Evolutionary conservation across 306 rosid species (phyloP), one percentile per base, ranked within the genome.

Genomic region (Lathyrus oleraceus): DNA sequence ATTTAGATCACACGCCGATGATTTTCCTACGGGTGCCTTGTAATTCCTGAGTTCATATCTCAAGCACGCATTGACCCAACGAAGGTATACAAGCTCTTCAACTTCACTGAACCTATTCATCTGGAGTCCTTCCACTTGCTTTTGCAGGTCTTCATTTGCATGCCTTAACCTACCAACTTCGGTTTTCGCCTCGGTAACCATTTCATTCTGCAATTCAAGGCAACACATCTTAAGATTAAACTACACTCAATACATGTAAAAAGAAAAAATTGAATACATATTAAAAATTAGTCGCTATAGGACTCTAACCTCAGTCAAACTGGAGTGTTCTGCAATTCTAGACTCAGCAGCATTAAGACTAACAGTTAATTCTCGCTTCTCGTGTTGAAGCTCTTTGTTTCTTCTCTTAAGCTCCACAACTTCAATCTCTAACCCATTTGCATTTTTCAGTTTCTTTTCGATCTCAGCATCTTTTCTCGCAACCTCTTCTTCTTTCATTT

Each of bases 51-150:
- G 97, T 71, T 94, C 98, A 76, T 64, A 94, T 74, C 97, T 85
- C 86, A 94, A 77, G 78, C 98, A 94, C 32, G 98, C 98, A 39
- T 94, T 94, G 71, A 90, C 90, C 98, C 98, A 94, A 47, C 98
- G 95, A 67, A 94, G 96, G 80, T 94, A 90, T 44, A 94, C 97
- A 61, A 94, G 85, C 76, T 94, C 97, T 85, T 94, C 98, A 68
- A 94, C 97, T 81, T 94, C 98, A 71, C 89, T 80, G 60, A 94
- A 94, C 69, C 96, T 81, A 44, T 90, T 90, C 81, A 94, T 83
- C 80, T 94, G 98, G 53, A 90, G 95, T 67, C 95, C 96, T 81
- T 94, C 98, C 76, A 94, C 94, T 79, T 90, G 98, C 88, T 87
- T 90, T 69, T 53, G 82, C 67, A 94, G 86, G 77, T 90, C 96